Conservation (phyloP, 768 basidiomycete species). For the Tephrocybe sp. region DNA sequence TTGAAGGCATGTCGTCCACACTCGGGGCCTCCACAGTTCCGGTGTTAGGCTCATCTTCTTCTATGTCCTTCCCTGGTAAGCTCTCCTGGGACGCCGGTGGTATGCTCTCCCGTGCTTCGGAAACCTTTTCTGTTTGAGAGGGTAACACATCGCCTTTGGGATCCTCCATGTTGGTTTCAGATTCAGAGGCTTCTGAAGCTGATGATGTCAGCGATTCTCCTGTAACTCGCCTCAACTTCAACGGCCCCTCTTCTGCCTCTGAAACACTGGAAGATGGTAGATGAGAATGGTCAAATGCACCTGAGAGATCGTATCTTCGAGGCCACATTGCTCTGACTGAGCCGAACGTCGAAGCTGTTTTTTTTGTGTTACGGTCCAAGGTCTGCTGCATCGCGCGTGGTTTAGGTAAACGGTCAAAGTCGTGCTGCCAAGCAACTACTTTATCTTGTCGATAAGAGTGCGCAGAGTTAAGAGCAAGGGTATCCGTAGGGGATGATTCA, state of each 20-base stretch:
- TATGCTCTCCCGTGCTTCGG: slow-evolving; percentile 7
- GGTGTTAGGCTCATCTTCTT: background rate
- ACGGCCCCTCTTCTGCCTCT: slow-evolving; percentile 65
- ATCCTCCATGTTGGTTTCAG: slow-evolving; percentile 40
- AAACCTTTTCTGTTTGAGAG: background rate
- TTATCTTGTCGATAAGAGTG: slow-evolving; percentile 87
- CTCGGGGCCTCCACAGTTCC: too few relatives aligned
- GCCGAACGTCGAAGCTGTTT: slow-evolving; percentile 62
- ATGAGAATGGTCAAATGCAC: slow-evolving; percentile 51
- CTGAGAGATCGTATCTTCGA: slow-evolving; percentile 51
- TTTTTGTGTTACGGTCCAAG: slow-evolving; percentile 48
- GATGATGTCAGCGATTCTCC: slow-evolving; percentile 62
- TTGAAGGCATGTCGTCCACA: slow-evolving; percentile 24
- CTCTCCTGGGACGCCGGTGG: too few relatives aligned
- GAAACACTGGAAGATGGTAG: slow-evolving; percentile 66
- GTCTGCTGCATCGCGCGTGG: slow-evolving; percentile 48
- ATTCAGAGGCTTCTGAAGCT: slow-evolving; percentile 70
- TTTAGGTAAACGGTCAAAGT: slow-evolving; percentile 84
- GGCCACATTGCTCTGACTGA: slow-evolving; percentile 76
- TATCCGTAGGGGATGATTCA: slow-evolving; percentile 79
- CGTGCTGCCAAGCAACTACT: slow-evolving; percentile 95
- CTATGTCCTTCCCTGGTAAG: too few relatives aligned
- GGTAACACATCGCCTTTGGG: slow-evolving; percentile 13
- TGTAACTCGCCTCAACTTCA: slow-evolving; percentile 44
- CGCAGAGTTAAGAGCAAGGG: slow-evolving; percentile 82